Evolutionary conservation across 768 basidiomycete species (phyloP), one percentile per base, ranked within the genome.

Genomic region (Russula foetens): DNA sequence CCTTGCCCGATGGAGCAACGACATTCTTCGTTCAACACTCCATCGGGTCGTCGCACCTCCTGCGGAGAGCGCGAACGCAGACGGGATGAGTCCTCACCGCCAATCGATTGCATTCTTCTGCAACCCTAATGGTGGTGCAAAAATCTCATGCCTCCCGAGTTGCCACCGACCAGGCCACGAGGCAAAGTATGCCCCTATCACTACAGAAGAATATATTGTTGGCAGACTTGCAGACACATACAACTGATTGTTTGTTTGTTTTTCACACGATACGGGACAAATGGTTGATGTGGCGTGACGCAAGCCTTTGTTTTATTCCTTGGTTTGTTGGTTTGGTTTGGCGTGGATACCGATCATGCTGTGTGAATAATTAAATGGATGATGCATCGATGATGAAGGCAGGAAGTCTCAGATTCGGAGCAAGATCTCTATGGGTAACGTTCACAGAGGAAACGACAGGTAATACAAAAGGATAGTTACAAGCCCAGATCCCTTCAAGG

Each of bases 51-150:
- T 92, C 7, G 84, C 86, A 4, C 89, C 91, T 23, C 75, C 82
- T 0, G 77, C 77, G 66, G 75, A 19, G 15, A 69, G 81, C 58
- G 79, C 70, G 64, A 75, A 77, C 7, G 75, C 73, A 7, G 82
- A 84, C 63, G 74, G 71, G n/a, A 71, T 84, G 59, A 86, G 83
- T 1, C 84, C 88, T 0, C 71, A 75, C 9, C 80, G 91, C 29
- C 88, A 90, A 68, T 90, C 88, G 11, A 86, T 92, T 53, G 91
- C 88, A 8, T 93, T 89, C 76, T 93, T 93, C 74, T 90, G 87
- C 76, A 92, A 88, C 66, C 90, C 90, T 4, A 90, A 92, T 64
- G 83, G 81, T 66, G 79, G 78, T 44, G 75, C 87, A 14, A 75
- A 78, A 59, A 84, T 93, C 56, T 75, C 83, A 15, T 89, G 90